Evolutionary conservation across 768 basidiomycete species (phyloP), one percentile per base, ranked within the genome.

Genomic region (Tricholoma terreum): DNA sequence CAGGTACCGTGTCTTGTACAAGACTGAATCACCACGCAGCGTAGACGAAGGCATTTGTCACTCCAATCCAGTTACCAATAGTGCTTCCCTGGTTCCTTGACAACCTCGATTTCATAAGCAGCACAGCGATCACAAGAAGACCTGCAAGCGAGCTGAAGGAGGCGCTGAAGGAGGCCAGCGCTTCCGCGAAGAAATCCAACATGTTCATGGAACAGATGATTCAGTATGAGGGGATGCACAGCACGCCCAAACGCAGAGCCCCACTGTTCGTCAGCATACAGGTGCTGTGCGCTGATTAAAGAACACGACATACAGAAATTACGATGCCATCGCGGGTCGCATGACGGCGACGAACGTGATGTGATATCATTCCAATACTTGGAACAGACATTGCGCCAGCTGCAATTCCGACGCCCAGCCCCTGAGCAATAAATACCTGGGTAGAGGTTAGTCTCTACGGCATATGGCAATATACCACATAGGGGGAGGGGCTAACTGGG

Each of bases 211-310:
- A 80, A 77, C 57, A 76, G 68, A 36, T 77, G 73, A 64, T 89
- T 87, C 19, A 89, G 71, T 73, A 86, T 78, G 61, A 86, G 84
- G 2, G 84, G 83, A 56, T 85, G 84, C 8, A 87, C 63, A 21
- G 82, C 75, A 10, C 83, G 84, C 2, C 87, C 86, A 12, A 84
- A 65, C 15, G 80, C 83, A n/a, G 84, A 76, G 6, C 78, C 77
- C 76, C 78, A 57, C 52, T 58, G 43, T 36, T 11, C 0, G 35
- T 24, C 43, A 9, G n/a, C 33, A 53, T 76, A 71, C 31, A n/a
- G 15, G 19, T 4, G 11, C 21, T 15, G 31, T 12, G 62, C n/a
- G 63, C 52, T 30, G 4, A 50, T 43, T 6, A 59, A 46, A 49
- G 61, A 60, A 27, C 64, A 42, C 31, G 62, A 64, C 59, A 56